These are phyloP conservation scores for Penicillium goetzii DNA, from an alignment of 495 filamentous ascomycete genomes.

Conservation along the genomic window DNA sequence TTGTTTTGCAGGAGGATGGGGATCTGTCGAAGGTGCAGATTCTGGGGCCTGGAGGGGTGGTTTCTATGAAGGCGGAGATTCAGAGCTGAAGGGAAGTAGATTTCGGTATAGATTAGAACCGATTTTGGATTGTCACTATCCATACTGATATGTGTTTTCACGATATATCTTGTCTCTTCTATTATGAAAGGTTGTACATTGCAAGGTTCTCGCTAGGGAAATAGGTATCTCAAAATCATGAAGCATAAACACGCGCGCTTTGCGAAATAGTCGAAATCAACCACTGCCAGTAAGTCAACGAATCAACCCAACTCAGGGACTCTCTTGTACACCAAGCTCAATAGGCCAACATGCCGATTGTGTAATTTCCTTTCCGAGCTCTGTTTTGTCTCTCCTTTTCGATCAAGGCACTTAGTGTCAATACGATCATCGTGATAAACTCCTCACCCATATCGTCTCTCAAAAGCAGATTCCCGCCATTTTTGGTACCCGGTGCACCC, in stretches of 20 bases:
- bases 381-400: not conserved
- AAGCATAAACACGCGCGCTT: too few relatives aligned
- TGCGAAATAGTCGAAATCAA: too few relatives aligned
- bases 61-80: slow-evolving; percentile 56
- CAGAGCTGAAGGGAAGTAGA: slow-evolving; percentile 14
- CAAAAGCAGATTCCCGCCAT: not conserved
- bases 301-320: too few relatives aligned
- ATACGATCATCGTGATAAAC: not conserved
- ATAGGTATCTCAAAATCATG: too few relatives aligned
- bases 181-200: not conserved
- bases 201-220: too few relatives aligned
- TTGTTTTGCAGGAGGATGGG: slow-evolving; percentile 45
- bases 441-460: not conserved
- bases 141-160: too few relatives aligned
- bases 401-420: not conserved
- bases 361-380: not conserved
- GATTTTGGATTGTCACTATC: not conserved
- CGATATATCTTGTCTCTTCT: too few relatives aligned
- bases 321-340: not conserved
- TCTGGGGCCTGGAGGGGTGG: slow-evolving; percentile 41
- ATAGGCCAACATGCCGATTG: not conserved
- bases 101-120: not conserved
- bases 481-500: not conserved
- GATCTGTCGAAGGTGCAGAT: slow-evolving; percentile 43
- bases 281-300: too few relatives aligned